These are phyloP conservation scores for Diddensiella caesifluorescens DNA, from an alignment of 805 yeast genomes.

Conservation along the genomic window DNA sequence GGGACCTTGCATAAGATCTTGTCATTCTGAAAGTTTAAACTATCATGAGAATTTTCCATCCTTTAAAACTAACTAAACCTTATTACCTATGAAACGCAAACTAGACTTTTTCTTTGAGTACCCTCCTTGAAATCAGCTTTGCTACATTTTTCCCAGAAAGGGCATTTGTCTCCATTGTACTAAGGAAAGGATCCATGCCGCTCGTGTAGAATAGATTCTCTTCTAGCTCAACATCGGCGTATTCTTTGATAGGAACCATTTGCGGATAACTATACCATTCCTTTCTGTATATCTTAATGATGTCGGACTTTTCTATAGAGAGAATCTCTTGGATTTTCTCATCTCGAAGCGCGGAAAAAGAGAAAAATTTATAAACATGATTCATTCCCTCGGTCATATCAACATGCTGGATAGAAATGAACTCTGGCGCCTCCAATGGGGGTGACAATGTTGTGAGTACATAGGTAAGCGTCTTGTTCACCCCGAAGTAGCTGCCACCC, in stretches of 20 bases:
- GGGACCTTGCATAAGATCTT: too few relatives aligned
- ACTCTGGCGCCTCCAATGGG: conserved; percentile 5
- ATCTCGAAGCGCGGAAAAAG: conserved; percentile 25
- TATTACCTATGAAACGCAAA: too few relatives aligned
- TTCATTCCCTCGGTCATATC: conserved; percentile 13
- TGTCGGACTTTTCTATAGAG: conserved; percentile 20
- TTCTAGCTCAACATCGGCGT: conserved; percentile 31
- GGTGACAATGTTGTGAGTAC: conserved; percentile 10
- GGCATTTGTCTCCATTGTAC: conserved; percentile 50
- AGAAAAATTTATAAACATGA: conserved; percentile 42
- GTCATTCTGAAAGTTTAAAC: too few relatives aligned
- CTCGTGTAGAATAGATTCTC: conserved; percentile 40
- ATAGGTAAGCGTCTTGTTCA: neutral
- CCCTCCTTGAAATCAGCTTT: conserved; percentile 31
- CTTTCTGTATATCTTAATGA: conserved; percentile 32
- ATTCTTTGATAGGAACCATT: conserved; percentile 30
- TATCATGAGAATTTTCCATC: too few relatives aligned
- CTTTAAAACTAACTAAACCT: too few relatives aligned
- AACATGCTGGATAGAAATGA: conserved; percentile 12
- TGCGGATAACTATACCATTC: conserved; percentile 44
- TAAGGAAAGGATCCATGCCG: conserved; percentile 42
- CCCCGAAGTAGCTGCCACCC: conserved; percentile 12
- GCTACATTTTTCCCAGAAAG: conserved; percentile 48
- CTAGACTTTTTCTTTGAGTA: neutral
- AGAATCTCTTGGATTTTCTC: conserved; percentile 23